A percentile compares a stretch with the other conserved stretches of the same genome.
phyloP scores from a whole-genome alignment of 768 basidiomycete genomes.

The Phlegmacium glaucopus region DNA sequence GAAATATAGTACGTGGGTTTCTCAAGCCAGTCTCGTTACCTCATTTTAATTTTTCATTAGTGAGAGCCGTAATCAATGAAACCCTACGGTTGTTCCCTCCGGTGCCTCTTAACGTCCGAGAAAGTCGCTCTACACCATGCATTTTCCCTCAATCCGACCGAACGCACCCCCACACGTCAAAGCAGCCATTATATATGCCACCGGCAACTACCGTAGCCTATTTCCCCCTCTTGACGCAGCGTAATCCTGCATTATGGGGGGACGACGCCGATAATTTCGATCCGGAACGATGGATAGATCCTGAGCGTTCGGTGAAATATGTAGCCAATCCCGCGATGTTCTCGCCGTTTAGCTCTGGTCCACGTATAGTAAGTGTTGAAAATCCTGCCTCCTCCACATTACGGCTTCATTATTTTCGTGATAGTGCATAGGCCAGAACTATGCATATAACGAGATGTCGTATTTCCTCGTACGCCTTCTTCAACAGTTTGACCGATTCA shows the following conservation, averaged over 20 bases:
- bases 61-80: constrained; percentile 78
- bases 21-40: background rate
- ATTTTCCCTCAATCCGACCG: constrained; percentile 50
- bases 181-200: constrained; percentile 57
- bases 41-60: constrained; percentile 26
- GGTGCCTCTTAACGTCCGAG: constrained; percentile 69
- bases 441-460: constrained; percentile 75
- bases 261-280: constrained; percentile 73
- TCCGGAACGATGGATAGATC: constrained; percentile 75
- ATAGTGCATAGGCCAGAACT: constrained; percentile 71
- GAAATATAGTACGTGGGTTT: constrained; percentile 53
- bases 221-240: constrained; percentile 61
- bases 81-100: constrained; percentile 77
- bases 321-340: constrained; percentile 66
- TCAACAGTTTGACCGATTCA: constrained; percentile 60
- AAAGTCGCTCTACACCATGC: constrained; percentile 46
- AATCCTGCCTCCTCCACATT: background rate
- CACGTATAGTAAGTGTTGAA: constrained; percentile 42
- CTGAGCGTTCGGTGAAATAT: constrained; percentile 44
- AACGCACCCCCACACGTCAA: constrained; percentile 34
- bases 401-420: background rate
- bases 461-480: constrained; percentile 67
- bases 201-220: constrained; percentile 54
- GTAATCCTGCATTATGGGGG: constrained; percentile 70
- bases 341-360: constrained; percentile 72